Evolutionary conservation across 164 flowering plant species (phyloP), one percentile per base, ranked within the genome.

Genomic region (Euptelea pleiosperma): DNA sequence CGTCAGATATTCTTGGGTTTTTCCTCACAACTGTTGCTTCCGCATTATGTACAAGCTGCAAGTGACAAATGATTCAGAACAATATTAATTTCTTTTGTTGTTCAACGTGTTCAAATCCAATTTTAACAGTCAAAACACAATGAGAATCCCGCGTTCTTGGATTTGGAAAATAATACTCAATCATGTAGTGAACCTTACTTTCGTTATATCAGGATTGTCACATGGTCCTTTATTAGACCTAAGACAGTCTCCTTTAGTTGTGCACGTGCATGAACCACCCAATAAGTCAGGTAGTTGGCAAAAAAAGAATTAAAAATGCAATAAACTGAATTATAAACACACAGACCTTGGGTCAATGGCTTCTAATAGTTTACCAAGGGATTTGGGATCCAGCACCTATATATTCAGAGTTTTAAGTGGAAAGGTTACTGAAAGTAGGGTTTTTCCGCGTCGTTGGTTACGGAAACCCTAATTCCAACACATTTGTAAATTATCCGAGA

Each of bases 211-310:
- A 65, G 86, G 87, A 77, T 93, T 89, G 57, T 75, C 81, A 97
- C 98, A 93, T 22, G 98, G 98, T 57, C 98, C 98, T 62, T 78
- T 86, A 42, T 86, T 80, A 46, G 96, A 84, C 50, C 82, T 63
- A 36, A 93, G 87, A 74, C 98, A 93, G 21, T 96, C 97, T 69
- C 96, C 96, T 59, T 86, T 88, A 29, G 51, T 66, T 45, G 82
- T 39, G 68, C 98, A 93, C 28, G 79, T 65, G 67, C 98, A 93
- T 22, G 96, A 75, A 45, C 98, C 98, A 63, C 98, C 97, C 63
- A 93, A 70, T 73, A 93, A 93, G 63, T 90, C 98, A 55, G 98
- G 98, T 72, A 93, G 76, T 62, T 93, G 89, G 69, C 33, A 11
- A 11, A 11, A 16, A 46, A 30, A 31, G 15, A 35, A 18, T 26